These are phyloP conservation scores for Hypholoma fasciculare DNA, from an alignment of 768 basidiomycete species.

Conservation along the genomic window DNA sequence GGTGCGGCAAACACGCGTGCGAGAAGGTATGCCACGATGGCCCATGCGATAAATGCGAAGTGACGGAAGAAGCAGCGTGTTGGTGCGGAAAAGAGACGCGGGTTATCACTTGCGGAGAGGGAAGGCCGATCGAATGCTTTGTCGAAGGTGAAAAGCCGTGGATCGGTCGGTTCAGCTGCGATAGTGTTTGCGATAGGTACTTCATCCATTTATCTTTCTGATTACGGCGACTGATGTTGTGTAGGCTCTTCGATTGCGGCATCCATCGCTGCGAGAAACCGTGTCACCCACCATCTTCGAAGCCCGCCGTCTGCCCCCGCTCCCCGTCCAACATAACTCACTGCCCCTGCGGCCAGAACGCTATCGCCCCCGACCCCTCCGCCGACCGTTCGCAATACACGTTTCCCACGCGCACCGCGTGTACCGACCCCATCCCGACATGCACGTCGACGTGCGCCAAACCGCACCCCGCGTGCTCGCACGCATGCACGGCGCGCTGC, in stretches of 20 bases:
- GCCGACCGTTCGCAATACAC: constrained; percentile 26
- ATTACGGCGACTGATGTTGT: constrained; percentile 1
- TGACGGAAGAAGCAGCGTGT: constrained; percentile 58
- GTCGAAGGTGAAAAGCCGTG: constrained; percentile 49
- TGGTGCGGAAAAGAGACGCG: constrained; percentile 77
- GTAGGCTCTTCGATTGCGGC: constrained; percentile 77
- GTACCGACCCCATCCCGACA: constrained; percentile 79
- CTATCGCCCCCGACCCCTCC: constrained; percentile 40
- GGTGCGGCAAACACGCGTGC: constrained; percentile 77
- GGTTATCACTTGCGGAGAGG: constrained; percentile 66
- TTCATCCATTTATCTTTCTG: constrained; percentile 11
- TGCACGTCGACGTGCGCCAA: constrained; percentile 73
- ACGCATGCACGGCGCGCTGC: constrained; percentile 69
- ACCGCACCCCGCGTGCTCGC: constrained; percentile 63
- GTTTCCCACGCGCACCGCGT: constrained; percentile 48
- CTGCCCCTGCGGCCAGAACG: constrained; percentile 82
- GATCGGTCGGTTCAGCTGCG: constrained; percentile 67
- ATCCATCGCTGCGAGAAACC: constrained; percentile 68
- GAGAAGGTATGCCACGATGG: constrained; percentile 73
- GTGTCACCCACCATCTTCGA: constrained; percentile 75
- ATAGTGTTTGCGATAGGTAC: constrained; percentile 56
- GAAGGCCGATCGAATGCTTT: constrained; percentile 41
- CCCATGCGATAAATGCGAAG: constrained; percentile 64
- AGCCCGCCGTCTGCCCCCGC: constrained; percentile 64
- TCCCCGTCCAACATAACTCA: constrained; percentile 66